Conservation (phyloP, 228 moss, liverwort and hornwort species). For the Sphagnum fallax region DNA sequence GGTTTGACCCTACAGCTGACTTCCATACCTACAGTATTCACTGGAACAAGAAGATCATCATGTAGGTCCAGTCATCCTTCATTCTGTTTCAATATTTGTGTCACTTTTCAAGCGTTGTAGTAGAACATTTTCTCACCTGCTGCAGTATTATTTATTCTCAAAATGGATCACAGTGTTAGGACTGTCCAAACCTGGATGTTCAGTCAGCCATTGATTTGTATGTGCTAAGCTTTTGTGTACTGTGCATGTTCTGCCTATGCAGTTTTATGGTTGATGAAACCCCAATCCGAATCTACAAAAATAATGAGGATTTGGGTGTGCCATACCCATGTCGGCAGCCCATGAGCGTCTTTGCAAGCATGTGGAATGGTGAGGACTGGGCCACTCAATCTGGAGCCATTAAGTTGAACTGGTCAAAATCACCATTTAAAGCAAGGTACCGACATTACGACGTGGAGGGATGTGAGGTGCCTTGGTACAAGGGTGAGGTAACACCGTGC, state of each 20-base stretch:
- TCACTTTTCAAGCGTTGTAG: too few relatives aligned
- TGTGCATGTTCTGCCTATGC: background rate
- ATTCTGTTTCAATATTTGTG: too few relatives aligned
- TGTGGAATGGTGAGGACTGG: slow-evolving; percentile 94
- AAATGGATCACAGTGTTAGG: too few relatives aligned
- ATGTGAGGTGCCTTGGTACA: slow-evolving; percentile 62
- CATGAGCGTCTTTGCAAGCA: slow-evolving; percentile 77
- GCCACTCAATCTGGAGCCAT: slow-evolving; percentile 79
- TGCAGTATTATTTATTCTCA: too few relatives aligned
- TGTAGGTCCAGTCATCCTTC: slow-evolving; percentile 1
- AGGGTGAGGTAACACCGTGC: slow-evolving; percentile 23
- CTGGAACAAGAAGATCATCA: slow-evolving; percentile 66
- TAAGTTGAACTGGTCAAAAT: slow-evolving; percentile 67
- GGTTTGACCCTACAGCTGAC: slow-evolving; percentile 84
- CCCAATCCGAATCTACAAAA: slow-evolving; percentile 70
- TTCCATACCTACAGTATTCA: slow-evolving; percentile 80
- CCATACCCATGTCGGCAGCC: slow-evolving; percentile 61
- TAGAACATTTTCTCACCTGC: too few relatives aligned
- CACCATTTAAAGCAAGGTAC: slow-evolving; percentile 66
- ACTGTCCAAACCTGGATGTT: too few relatives aligned
- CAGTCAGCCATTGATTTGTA: too few relatives aligned
- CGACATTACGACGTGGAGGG: slow-evolving; percentile 33
- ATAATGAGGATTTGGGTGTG: slow-evolving; percentile 66
- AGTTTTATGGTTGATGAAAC: slow-evolving; percentile 76
- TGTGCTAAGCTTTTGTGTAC: too few relatives aligned